These are phyloP conservation scores for Colletotrichum acutatum DNA, from an alignment of 2,329 filamentous ascomycete genomes.

Conservation along the genomic window DNA sequence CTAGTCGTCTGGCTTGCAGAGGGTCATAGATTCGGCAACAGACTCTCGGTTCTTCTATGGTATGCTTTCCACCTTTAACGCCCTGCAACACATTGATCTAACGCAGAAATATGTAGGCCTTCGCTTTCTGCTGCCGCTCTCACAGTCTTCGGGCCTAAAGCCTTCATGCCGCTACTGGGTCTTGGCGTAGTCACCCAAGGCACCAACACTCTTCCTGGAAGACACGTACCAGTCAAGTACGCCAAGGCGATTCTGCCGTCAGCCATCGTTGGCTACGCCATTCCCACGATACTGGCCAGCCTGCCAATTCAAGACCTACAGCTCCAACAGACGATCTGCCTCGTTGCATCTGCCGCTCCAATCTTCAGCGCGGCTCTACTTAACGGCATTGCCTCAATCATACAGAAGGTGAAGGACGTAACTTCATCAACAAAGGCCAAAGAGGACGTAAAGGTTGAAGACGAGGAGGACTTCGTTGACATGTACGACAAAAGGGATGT, in stretches of 20 bases:
- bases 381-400: background rate
- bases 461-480: background rate
- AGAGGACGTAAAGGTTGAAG: background rate
- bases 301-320: conserved; percentile 1
- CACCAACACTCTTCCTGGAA: conserved; percentile 1
- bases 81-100: background rate
- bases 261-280: background rate
- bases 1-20: conserved; percentile 9
- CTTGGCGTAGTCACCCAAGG: background rate
- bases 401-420: background rate
- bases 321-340: background rate
- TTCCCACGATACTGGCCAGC: background rate
- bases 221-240: background rate
- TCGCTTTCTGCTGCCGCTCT: background rate
- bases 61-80: background rate
- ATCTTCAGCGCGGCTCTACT: background rate
- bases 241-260: conserved; percentile 8
- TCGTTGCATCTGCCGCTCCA: background rate
- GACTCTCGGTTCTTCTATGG: background rate
- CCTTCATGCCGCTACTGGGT: background rate
- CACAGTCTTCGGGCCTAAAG: conserved; percentile 6
- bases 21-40: background rate
- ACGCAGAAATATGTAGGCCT: background rate
- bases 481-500: conserved; percentile 21
- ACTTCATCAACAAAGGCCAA: background rate